phyloP scores from a whole-genome alignment of 176 grass and related monocot genomes.

The Puya raimondii region DNA sequence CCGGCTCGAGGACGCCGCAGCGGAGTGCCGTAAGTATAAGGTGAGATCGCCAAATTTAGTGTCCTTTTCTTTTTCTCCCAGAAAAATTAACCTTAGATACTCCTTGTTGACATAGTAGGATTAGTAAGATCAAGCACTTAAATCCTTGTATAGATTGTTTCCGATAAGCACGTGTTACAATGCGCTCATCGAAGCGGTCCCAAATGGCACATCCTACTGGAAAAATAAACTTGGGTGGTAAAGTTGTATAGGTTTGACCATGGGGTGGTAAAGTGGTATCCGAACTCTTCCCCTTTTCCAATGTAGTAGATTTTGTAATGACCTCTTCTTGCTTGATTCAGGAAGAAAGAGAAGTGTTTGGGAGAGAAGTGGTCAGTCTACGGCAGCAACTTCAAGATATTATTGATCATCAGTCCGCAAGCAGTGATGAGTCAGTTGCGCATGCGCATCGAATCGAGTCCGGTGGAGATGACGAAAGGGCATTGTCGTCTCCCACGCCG shows the following conservation, averaged over 20 bases:
- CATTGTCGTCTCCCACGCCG: constrained; percentile 12
- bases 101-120: neutral
- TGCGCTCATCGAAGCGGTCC: no score
- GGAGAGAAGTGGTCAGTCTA: constrained; percentile 43
- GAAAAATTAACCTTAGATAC: constrained; percentile 12
- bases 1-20: constrained; percentile 24
- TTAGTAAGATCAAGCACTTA: neutral
- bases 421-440: neutral
- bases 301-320: constrained; percentile 7
- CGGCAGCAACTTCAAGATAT: constrained; percentile 44
- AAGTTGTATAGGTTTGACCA: neutral
- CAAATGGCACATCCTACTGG: no score
- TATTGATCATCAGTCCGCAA: constrained; percentile 20
- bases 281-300: neutral
- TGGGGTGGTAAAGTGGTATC: neutral
- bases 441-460: neutral
- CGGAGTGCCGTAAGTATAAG: constrained; percentile 78
- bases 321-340: constrained; percentile 26
- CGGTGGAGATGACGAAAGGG: constrained; percentile 23
- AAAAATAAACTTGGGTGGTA: no score
- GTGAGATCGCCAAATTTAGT: constrained; percentile 19
- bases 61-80: neutral
- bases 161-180: no score
- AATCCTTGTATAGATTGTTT: no score
- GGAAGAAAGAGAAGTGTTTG: constrained; percentile 86